Evolutionary conservation across 371 early-diverging fungal species (phyloP).

Genomic region (Mucor irregularis): DNA sequence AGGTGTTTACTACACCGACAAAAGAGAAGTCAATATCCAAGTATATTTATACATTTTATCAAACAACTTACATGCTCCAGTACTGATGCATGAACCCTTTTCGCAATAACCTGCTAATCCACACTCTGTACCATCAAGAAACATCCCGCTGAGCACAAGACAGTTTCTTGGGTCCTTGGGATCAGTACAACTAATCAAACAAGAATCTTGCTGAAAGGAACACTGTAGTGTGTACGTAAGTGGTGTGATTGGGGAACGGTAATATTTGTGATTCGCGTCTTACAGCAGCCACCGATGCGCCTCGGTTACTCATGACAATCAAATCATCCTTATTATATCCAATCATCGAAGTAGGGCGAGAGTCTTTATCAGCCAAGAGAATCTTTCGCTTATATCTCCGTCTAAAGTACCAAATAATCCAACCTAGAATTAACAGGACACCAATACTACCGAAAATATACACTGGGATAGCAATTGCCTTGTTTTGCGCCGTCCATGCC

Average conservation of each 20-base stretch:
- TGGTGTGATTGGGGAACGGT: not conserved
- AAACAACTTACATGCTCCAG: slow-evolving; percentile 40
- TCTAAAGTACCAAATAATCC: slow-evolving; percentile 31
- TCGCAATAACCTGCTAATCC: slow-evolving; percentile 73
- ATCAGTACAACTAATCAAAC: slow-evolving; percentile 70
- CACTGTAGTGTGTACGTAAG: slow-evolving; percentile 25
- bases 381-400: slow-evolving; percentile 20
- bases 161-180: slow-evolving; percentile 53
- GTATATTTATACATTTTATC: not conserved
- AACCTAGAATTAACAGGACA: slow-evolving; percentile 33
- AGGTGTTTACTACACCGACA: slow-evolving; percentile 27
- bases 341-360: slow-evolving; percentile 30
- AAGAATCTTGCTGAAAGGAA: slow-evolving; percentile 57
- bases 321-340: not conserved
- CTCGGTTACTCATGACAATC: not conserved
- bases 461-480: slow-evolving; percentile 58
- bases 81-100: slow-evolving; percentile 47
- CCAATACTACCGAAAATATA: slow-evolving; percentile 52
- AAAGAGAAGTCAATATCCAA: too few species aligned
- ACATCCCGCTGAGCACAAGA: slow-evolving; percentile 71
- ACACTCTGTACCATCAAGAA: slow-evolving; percentile 91
- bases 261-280: slow-evolving; percentile 8
- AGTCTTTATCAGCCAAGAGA: slow-evolving; percentile 33
- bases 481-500: slow-evolving; percentile 56
- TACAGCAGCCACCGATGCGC: not conserved